Evolutionary conservation across 2,329 filamentous ascomycete genomes (phyloP), one percentile per base, ranked within the genome.

Genomic region (Cryphonectria naterciae): DNA sequence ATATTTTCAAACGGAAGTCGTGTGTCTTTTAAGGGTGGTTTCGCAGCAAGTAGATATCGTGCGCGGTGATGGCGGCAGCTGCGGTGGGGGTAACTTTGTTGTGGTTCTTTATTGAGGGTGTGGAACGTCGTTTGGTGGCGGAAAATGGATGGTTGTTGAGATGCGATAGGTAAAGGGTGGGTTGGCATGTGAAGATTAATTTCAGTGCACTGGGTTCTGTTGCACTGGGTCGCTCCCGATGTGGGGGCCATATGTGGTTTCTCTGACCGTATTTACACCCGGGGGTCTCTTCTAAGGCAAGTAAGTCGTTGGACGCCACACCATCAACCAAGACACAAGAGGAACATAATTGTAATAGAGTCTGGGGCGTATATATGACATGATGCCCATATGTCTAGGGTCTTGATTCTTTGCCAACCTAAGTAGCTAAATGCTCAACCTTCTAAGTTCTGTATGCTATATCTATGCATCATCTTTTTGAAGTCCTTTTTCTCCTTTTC

Each of bases 161-260:
- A 28, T 64, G 25, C 39, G 37, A 43, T 22, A 28, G 28, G 28
- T 3, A 11, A 19, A 25, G 49, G 49, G n/a, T 56, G 52, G 54
- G 25, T 65, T 65, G 17, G 43, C 63, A 65, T 65, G 63, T 65
- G 63, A 65, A 65, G 25, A 35, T 32, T 65, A 65, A 49, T 37
- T 28, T 32, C 35, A 25, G n/a, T 19, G 41, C 63, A 65, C 63
- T 7, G 28, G 63, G 63, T 2, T 15, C 37, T 65, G 28, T 4
- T 49, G 25, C 63, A 65, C 63, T 28, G 17, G 63, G 58, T 39
- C 32, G 32, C 19, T 6, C 1, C 35, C 35, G 4, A 39, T 61
- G 4, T 39, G 56, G 46, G 46, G 19, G 22, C 17, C 32, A 35
- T 2, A 11, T 15, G 32, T 11, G 32, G 58, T 19, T 39, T 61